Base-by-base conservation (phyloP, 352 stramenopile genomes). In the Pseudoperonospora humuli region DNA sequence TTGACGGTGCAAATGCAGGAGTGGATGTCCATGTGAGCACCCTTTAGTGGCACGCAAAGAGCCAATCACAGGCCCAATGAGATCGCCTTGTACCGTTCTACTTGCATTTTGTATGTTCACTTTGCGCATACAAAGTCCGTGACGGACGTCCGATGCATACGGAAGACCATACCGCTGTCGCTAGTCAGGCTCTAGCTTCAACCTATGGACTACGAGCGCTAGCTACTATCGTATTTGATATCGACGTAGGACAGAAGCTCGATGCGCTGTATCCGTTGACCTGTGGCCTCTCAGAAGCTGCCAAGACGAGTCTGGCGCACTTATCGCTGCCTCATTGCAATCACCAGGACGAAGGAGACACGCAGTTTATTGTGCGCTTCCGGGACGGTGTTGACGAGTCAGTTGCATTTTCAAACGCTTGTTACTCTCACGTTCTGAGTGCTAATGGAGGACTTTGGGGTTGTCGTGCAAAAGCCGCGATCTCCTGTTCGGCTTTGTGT, bases 321-420 rank as follows among this genome's bases (percentile, higher is more conserved):
- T 45, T 91, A 25, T 65, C 79, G 41, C 72, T 96, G 35, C 81
- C 82, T 15, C 79, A 94, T 56, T 88, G 78, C 64, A 92, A 87
- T 67, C 86, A 81, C 39, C 79, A 88, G 55, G 72, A 90, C 36
- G 81, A 93, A 38, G 82, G 82, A 14, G 80, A 94, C 59, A 87
- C 76, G 41, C 76, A 92, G 52, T 94, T 89, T 44, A 68, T 72
- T 6, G 81, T 91, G 45, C 76, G 82, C 45, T 87, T 86, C 35
- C 60, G 62, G 14, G 52, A 77, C 21, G 19, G 23, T 5, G 18
- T 61, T 0, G 46, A 69, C 14, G 61, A 67, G 75, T 77, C 7
- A 32, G 59, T 62, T 39, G 14, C 18, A 39, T 19, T 7, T 36
- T 2, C 26, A 39, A 7, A 29, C 19, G 10, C 19, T 38, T 19